These are phyloP conservation scores for Dryadomyces quercus-mongolicae DNA, from an alignment of 2,329 filamentous ascomycete species.

Conservation along the genomic window DNA sequence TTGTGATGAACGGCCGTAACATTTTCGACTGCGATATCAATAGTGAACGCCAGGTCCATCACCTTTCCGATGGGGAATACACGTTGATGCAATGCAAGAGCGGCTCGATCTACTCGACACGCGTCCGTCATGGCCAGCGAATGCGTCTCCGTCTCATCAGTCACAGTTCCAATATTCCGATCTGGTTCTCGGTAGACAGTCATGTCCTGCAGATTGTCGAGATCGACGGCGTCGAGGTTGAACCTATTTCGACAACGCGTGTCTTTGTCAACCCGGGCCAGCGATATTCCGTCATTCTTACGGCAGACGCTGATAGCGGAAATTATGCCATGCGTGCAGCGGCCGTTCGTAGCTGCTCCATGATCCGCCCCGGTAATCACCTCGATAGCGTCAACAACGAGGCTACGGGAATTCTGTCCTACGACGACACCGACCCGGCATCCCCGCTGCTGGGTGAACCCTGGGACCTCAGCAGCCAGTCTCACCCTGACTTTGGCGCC, in stretches of 20 bases:
- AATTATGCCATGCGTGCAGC: constrained; percentile 25
- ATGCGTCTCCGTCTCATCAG: constrained; percentile 54
- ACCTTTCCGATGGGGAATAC: background rate
- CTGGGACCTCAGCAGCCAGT: constrained; percentile 19
- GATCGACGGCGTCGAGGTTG: constrained; percentile 55
- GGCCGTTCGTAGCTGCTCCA: background rate
- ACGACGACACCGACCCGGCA: constrained; percentile 13
- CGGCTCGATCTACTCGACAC: constrained; percentile 1
- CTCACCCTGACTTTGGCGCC: constrained; percentile 16
- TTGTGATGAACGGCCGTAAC: constrained; percentile 27
- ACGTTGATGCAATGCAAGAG: background rate
- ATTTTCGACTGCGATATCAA: constrained; percentile 19
- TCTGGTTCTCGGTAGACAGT: constrained; percentile 58
- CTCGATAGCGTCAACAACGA: constrained; percentile 17
- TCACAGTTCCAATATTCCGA: constrained; percentile 57
- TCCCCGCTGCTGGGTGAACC: constrained; percentile 12
- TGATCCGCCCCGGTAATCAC: background rate
- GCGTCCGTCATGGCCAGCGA: background rate
- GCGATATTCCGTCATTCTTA: constrained; percentile 24
- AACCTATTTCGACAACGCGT: constrained; percentile 27
- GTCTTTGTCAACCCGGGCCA: constrained; percentile 28
- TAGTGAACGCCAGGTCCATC: background rate
- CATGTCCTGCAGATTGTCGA: constrained; percentile 49
- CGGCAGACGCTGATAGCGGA: constrained; percentile 18
- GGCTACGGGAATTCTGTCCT: constrained; percentile 19